Conservation (phyloP, 495 filamentous ascomycete genomes). For the Aspergillus kassunensis region DNA sequence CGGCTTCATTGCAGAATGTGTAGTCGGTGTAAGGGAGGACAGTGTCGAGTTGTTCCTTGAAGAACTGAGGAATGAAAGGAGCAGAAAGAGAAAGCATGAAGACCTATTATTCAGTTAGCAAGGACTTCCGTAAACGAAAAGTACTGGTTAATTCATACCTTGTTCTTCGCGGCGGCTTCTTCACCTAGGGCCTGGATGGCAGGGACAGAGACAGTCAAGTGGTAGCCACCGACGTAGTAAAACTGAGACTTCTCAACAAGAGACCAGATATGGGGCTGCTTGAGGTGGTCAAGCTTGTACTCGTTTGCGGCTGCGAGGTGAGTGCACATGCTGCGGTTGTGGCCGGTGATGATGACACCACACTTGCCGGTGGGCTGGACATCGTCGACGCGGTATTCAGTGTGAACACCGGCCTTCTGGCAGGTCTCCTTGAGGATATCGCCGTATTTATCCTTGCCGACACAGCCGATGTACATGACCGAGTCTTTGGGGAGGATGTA, state of each 20-base stretch:
- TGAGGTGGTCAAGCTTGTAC: conserved; percentile 92
- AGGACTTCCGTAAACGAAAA: not conserved
- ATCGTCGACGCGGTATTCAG: conserved; percentile 89
- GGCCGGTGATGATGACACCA: conserved; percentile 92
- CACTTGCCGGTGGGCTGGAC: conserved; percentile 83
- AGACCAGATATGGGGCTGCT: conserved; percentile 84
- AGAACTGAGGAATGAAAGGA: conserved; percentile 95
- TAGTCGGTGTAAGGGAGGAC: conserved; percentile 91
- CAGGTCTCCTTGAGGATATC: conserved; percentile 75
- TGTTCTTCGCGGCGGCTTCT: conserved; percentile 83
- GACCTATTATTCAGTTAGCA: conserved; percentile 34
- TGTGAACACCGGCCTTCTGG: conserved; percentile 77
- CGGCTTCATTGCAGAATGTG: conserved; percentile 94
- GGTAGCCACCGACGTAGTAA: conserved; percentile 93
- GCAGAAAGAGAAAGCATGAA: conserved; percentile 89
- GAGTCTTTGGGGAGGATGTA: conserved; percentile 87
- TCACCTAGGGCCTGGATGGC: conserved; percentile 85
- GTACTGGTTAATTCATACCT: conserved; percentile 47
- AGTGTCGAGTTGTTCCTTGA: conserved; percentile 89
- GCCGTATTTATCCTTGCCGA: conserved; percentile 88
- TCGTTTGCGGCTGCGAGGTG: conserved; percentile 94
- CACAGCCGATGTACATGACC: conserved; percentile 87
- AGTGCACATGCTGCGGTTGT: conserved; percentile 89
- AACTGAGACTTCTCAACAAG: conserved; percentile 81
- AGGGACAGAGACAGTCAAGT: conserved; percentile 82